These are phyloP conservation scores for Monotropa hypopitys DNA, from an alignment of 179 eudicot genomes.

Conservation along the genomic window DNA sequence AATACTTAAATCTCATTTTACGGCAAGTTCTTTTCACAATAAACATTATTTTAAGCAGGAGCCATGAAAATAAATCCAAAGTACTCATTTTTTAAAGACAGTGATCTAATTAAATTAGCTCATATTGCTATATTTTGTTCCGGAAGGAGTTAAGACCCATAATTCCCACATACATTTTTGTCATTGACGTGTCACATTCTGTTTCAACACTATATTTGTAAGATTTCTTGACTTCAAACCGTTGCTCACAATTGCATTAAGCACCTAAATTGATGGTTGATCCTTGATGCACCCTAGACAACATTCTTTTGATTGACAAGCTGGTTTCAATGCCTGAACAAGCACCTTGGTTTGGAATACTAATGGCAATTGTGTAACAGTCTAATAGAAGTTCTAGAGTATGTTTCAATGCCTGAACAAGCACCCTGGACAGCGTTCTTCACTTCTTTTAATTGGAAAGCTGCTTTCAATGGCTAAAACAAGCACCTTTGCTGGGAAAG, in stretches of 20 bases:
- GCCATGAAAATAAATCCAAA: background rate
- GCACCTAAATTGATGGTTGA: background rate
- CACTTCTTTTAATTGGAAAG: background rate
- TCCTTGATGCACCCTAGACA: background rate
- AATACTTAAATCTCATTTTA: background rate
- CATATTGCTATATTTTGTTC: background rate
- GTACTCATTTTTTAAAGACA: background rate
- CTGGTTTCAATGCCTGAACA: background rate
- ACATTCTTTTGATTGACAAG: background rate
- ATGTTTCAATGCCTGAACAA: too few relatives aligned
- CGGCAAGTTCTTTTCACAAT: background rate
- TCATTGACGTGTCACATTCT: background rate
- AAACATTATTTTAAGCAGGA: background rate
- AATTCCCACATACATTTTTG: background rate
- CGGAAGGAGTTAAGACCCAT: background rate
- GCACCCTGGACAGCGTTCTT: background rate
- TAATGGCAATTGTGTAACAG: background rate
- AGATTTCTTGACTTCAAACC: background rate
- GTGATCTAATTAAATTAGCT: background rate
- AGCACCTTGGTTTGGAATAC: background rate
- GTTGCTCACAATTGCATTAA: background rate
- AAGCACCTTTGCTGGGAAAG: background rate
- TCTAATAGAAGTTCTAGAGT: background rate
- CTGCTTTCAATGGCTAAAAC: background rate
- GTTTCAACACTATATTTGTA: background rate